Evolutionary conservation across 345 rosid species (phyloP).

Genomic region (Eucalyptus regnans): DNA sequence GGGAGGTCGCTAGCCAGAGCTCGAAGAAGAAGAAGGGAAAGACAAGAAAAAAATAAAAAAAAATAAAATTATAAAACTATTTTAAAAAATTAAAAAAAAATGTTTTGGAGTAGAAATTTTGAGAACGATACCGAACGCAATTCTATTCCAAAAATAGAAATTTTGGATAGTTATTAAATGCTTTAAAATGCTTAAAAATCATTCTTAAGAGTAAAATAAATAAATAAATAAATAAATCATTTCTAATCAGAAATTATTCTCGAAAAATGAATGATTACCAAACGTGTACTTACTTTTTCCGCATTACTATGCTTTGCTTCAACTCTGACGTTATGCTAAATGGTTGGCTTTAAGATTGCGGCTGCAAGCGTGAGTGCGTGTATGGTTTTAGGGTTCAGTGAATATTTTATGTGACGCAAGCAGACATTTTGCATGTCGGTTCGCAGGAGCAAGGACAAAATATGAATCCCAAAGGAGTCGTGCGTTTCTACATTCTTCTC

Average conservation of each 20-base stretch:
- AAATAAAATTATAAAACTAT: no score
- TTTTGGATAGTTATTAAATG: accelerated
- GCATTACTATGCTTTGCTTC: neutral
- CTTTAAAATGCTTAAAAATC: no score
- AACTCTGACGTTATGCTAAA: neutral
- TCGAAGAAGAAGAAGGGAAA: no score
- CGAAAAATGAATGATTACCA: accelerated
- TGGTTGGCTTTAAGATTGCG: neutral
- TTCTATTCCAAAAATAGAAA: accelerated
- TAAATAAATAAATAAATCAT: accelerated
- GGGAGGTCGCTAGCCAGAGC: accelerated
- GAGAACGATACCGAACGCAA: no score
- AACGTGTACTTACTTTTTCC: accelerated
- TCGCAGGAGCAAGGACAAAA: neutral
- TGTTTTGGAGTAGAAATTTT: no score
- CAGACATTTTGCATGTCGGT: neutral
- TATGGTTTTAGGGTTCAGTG: neutral
- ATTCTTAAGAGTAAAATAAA: accelerated
- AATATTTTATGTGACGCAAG: neutral
- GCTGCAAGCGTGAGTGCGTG: neutral
- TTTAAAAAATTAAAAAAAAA: no score
- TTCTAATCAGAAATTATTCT: accelerated
- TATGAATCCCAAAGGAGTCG: neutral
- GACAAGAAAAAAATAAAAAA: no score
- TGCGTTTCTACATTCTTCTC: neutral